These are phyloP conservation scores for Petunia axillaris DNA, from an alignment of 257 asterid genomes.

Conservation along the genomic window DNA sequence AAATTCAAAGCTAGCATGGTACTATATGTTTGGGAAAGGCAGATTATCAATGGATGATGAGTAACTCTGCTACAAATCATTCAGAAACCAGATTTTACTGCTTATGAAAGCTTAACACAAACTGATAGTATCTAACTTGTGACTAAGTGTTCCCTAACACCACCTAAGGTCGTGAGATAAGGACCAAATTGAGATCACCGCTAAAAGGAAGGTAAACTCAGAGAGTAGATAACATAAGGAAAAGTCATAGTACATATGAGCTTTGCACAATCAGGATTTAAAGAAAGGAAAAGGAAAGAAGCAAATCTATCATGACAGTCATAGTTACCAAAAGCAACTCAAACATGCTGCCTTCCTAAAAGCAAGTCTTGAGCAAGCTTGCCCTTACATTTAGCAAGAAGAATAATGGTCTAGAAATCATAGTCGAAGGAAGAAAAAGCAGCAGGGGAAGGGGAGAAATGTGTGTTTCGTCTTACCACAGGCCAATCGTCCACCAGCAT, in stretches of 20 bases:
- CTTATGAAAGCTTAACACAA: not conserved
- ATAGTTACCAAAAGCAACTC: not conserved
- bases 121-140: not conserved
- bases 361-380: not conserved
- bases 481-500: constrained; percentile 97
- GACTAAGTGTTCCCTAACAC: not conserved
- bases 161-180: not conserved
- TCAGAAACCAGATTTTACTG: not conserved
- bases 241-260: not conserved
- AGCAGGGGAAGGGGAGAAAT: not conserved
- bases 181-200: not conserved
- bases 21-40: no score
- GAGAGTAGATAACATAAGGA: not conserved
- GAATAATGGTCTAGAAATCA: constrained; percentile 11
- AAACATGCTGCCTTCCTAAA: not conserved
- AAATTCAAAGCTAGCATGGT: not conserved
- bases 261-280: not conserved
- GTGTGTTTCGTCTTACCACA: constrained; percentile 62
- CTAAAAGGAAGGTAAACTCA: not conserved
- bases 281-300: not conserved
- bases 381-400: not conserved
- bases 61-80: not conserved
- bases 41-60: not conserved
- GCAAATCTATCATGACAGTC: not conserved
- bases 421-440: constrained; percentile 17